Evolutionary conservation across 306 rosid species (phyloP).

Genomic region (Cucumis sativus): Cucumber_9930_V3 NC_026661.2:13132501-13133000

Average conservation of each 20-base stretch:
- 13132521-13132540: slow-evolving; percentile 96
- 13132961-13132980: no score
- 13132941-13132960: no score
- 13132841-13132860: slow-evolving; percentile 75
- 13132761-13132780: not conserved
- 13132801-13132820: not conserved
- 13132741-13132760: slow-evolving; percentile 45
- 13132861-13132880: slow-evolving; percentile 36
- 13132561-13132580: slow-evolving; percentile 88
- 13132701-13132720: slow-evolving; percentile 27
- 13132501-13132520: slow-evolving; percentile 96
- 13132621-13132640: slow-evolving; percentile 91
- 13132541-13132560: slow-evolving; percentile 90
- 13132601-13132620: slow-evolving; percentile 99
- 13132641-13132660: slow-evolving; percentile 17
- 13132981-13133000: no score
- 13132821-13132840: slow-evolving; percentile 35
- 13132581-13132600: slow-evolving; percentile 95
- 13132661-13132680: not conserved
- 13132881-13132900: not conserved
- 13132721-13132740: slow-evolving; percentile 58
- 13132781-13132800: not conserved
- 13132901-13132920: not conserved
- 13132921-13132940: no score
- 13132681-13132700: slow-evolving; percentile 10